A percentile compares a stretch with the other conserved stretches of the same genome.
Conservation (phyloP, 345 rosid species). For the Alliaria petiolata region DNA sequence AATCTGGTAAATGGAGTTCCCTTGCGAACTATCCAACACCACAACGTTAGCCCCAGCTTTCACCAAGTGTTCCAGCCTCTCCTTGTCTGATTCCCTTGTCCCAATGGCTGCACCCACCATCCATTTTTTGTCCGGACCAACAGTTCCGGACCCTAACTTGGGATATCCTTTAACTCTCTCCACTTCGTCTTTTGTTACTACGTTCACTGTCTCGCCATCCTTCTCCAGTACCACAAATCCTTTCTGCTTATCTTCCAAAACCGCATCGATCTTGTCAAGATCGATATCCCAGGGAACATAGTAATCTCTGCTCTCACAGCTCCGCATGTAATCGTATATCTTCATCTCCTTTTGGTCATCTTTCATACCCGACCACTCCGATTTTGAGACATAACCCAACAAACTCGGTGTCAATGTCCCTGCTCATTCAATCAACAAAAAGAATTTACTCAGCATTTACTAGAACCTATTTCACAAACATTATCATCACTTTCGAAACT, state of each 20-base stretch:
- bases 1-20: conserved; percentile 81
- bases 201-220: conserved; percentile 60
- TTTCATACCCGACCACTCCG: conserved; percentile 44
- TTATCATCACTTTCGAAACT: not conserved
- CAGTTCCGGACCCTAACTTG: conserved; percentile 53
- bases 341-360: conserved; percentile 46
- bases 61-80: conserved; percentile 75
- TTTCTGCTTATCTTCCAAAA: conserved; percentile 40
- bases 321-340: conserved; percentile 51
- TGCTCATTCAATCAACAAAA: conserved; percentile 2
- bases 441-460: not conserved
- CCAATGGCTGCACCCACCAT: conserved; percentile 92
- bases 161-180: conserved; percentile 72
- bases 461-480: not conserved
- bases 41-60: conserved; percentile 75
- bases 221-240: conserved; percentile 62
- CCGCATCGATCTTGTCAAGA: conserved; percentile 45
- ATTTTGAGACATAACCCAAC: conserved; percentile 54
- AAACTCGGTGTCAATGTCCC: conserved; percentile 51
- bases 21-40: conserved; percentile 90
- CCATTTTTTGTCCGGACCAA: conserved; percentile 69
- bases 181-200: conserved; percentile 61
- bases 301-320: conserved; percentile 35
- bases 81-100: conserved; percentile 74
- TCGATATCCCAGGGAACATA: conserved; percentile 51